Evolutionary conservation across 257 asterid genomes (phyloP), one percentile per base, ranked within the genome.

Genomic region (Penstemon eatonii): DNA sequence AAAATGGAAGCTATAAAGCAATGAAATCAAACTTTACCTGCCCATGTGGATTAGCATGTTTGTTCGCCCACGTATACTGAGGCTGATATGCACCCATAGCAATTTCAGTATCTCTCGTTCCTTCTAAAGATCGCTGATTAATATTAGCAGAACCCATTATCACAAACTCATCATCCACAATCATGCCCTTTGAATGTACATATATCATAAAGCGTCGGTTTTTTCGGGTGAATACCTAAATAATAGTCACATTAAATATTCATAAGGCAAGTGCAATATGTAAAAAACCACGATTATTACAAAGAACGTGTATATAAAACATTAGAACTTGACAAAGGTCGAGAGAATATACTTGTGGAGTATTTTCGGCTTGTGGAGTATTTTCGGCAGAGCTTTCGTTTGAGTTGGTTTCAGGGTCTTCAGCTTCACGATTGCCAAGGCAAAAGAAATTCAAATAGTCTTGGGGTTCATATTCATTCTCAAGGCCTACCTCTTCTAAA

Each of bases 31-130:
- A 54, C 39, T 68, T 69, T 81, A 92, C 98, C 97, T 92, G 88
- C 47, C 96, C 97, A 42, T 54, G 89, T 49, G 98, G 98, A 57
- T 86, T 76, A 65, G 68, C 56, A 9, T 12, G 73, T 57, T 78
- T 85, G 63, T 43, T 82, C 42, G 81, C 87, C 98, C 97, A 90
- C 6, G 93, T 88, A 73, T 86, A 73, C 37, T 77, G 83, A 61
- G 97, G 98, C 74, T 92, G 98, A 84, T 92, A 92, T 5, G 98
- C 96, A 4, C 98, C 98, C 98, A 92, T 92, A n/a, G 98, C 98
- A 3, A 92, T 90, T 84, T 92, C 98, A 51, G 96, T 88, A 69
- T 92, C 98, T 53, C 96, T 67, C 40, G 97, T 85, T 63, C 98
- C 98, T 76, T 91, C 98, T 9, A 92, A 73, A 41, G 98, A 92